Evolutionary conservation across 2,329 filamentous ascomycete species (phyloP).

Genomic region (Colletotrichum magnum): DNA sequence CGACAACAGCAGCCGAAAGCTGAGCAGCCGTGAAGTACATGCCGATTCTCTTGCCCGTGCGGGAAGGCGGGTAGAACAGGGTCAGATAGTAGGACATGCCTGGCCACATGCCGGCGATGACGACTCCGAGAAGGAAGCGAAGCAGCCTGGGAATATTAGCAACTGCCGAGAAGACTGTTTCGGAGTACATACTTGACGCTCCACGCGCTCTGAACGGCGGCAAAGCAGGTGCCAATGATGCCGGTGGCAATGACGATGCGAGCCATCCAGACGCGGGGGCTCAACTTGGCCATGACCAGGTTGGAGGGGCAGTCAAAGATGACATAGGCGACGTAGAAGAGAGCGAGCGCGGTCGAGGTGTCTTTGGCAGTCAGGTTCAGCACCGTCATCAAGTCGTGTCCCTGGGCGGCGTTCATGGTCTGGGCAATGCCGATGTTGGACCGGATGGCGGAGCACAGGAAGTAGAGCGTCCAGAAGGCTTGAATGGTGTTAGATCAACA

Average conservation of each 20-base stretch:
- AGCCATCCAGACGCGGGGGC: slow-evolving; percentile 92
- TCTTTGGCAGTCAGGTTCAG: slow-evolving; percentile 80
- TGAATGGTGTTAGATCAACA: neutral
- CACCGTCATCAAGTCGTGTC: slow-evolving; percentile 82
- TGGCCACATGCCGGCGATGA: slow-evolving; percentile 95
- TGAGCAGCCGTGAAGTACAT: slow-evolving; percentile 92
- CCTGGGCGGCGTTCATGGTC: slow-evolving; percentile 83
- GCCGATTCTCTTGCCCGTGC: slow-evolving; percentile 89
- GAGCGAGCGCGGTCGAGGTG: slow-evolving; percentile 84
- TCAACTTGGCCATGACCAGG: slow-evolving; percentile 87
- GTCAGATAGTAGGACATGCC: slow-evolving; percentile 95
- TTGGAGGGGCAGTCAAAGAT: slow-evolving; percentile 92
- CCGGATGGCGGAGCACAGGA: slow-evolving; percentile 90
- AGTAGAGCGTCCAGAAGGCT: slow-evolving; percentile 93
- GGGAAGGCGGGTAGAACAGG: slow-evolving; percentile 89
- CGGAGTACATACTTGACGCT: slow-evolving; percentile 77
- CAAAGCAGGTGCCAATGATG: slow-evolving; percentile 85
- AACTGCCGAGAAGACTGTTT: slow-evolving; percentile 35
- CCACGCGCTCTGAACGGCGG: slow-evolving; percentile 85
- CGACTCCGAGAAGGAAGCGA: slow-evolving; percentile 85
- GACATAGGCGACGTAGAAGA: slow-evolving; percentile 95
- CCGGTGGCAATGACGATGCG: slow-evolving; percentile 91
- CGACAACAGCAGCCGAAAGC: slow-evolving; percentile 89
- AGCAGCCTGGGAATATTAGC: slow-evolving; percentile 67
- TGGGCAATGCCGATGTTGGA: slow-evolving; percentile 95